These are phyloP conservation scores for Pythium dissimile DNA, from an alignment of 352 stramenopile species.

Conservation along the genomic window DNA sequence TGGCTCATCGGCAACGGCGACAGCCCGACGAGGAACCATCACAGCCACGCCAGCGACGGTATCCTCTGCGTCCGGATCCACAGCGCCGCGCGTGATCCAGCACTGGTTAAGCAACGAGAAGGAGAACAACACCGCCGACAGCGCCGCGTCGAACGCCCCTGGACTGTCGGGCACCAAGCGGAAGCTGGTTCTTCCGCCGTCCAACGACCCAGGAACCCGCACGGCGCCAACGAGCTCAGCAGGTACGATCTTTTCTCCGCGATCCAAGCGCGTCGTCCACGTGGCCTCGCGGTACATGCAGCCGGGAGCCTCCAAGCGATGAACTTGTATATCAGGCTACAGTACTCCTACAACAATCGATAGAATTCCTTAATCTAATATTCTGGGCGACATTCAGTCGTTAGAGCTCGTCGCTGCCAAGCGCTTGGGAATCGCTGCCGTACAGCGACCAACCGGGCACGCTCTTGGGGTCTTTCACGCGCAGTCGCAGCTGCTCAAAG, in stretches of 20 bases:
- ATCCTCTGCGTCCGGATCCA: too few relatives aligned
- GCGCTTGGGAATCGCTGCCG: neutral
- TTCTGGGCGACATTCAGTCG: neutral
- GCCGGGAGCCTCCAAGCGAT: conserved; percentile 3
- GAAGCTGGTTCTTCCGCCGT: conserved; percentile 19
- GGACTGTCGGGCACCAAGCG: conserved; percentile 13
- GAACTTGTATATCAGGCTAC: neutral
- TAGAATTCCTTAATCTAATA: neutral
- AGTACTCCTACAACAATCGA: conserved; percentile 7
- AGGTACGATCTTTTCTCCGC: conserved; percentile 14
- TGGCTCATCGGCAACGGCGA: neutral
- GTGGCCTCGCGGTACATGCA: conserved; percentile 27
- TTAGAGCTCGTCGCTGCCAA: conserved; percentile 2
- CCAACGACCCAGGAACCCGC: neutral
- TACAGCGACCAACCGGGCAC: conserved; percentile 78
- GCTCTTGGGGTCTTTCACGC: conserved; percentile 82
- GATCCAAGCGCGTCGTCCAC: conserved; percentile 22
- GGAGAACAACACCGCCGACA: neutral
- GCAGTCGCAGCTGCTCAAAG: conserved; percentile 69
- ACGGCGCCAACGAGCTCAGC: conserved; percentile 3
- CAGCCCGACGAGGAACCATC: neutral
- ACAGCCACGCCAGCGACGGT: neutral
- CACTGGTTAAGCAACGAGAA: neutral
- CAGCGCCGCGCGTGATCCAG: neutral
- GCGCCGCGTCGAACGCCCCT: neutral